Evolutionary conservation across 768 basidiomycete species (phyloP), one percentile per base, ranked within the genome.

Genomic region (Coprinopsis sp.): DNA sequence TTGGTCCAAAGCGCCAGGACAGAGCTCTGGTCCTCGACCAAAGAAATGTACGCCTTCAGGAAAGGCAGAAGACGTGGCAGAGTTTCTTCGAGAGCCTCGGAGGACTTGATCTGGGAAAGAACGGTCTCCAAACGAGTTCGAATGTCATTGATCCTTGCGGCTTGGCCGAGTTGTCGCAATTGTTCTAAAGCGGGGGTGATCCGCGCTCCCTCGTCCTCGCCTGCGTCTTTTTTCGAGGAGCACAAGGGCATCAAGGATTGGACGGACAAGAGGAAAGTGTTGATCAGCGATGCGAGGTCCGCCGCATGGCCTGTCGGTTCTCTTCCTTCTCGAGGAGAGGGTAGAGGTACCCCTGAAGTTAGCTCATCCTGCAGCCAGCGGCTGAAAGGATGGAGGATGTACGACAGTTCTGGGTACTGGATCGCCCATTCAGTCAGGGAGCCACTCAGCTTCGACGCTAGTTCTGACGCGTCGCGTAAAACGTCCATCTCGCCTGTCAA

Each of bases 1-100:
- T 84, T 81, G 14, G 80, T 81, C 82, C 88, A 91, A 33, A 73
- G 67, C 19, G 71, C 69, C 42, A 81, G 78, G 10, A 66, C 63
- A 2, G 63, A 53, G n/a, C 95, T 63, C 43, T 88, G 78, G 31
- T 73, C 72, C 24, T 74, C 65, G 19, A 75, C 76, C 12, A 91
- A 70, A 16, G 67, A 56, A 7, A 77, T 54, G 62, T 91, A 93
- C 19, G 66, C 64, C 2, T 78, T 65, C 19, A 95, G 61, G 78
- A 96, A 96, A 1, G 94, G 91, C 7, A 84, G 53, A n/a, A 82
- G 51, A 52, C 77, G 68, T 56, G 64, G 66, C 34, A 81, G 51
- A 38, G 58, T 58, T 23, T 49, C 55, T 34, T 62, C 59, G 11
- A 77, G 54, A 16, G 60, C 54, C 1, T 62, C 58, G 23, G 63